phyloP scores from a whole-genome alignment of 2,329 filamentous ascomycete genomes.

The Nannizziopsis barbatae region DNA sequence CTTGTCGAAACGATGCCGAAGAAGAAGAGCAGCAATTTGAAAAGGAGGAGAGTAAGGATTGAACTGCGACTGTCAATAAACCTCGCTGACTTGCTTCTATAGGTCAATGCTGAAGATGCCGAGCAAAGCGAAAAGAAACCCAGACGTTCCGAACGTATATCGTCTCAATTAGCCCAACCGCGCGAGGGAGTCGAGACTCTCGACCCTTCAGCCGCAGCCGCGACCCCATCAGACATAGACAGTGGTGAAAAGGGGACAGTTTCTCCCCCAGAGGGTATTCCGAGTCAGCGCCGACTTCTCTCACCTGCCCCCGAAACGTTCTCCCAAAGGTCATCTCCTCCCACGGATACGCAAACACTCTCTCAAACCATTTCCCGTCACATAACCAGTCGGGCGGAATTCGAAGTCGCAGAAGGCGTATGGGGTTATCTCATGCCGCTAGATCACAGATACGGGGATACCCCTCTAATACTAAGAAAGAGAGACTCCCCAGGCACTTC shows the following conservation, averaged over 20 bases:
- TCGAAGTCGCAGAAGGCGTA: slow-evolving; percentile 73
- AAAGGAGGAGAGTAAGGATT: slow-evolving; percentile 60
- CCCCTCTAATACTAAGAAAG: slow-evolving; percentile 59
- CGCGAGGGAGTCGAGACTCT: slow-evolving; percentile 54
- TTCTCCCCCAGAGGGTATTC: slow-evolving; percentile 54
- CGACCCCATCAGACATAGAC: slow-evolving; percentile 58
- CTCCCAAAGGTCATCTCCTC: slow-evolving; percentile 49
- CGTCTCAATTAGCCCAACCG: slow-evolving; percentile 43
- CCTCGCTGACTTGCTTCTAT: slow-evolving; percentile 14
- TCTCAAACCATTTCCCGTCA: slow-evolving; percentile 67
- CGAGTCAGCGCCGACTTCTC: slow-evolving; percentile 42
- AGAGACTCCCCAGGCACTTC: slow-evolving; percentile 51
- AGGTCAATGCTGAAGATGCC: slow-evolving; percentile 49
- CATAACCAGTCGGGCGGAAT: slow-evolving; percentile 69
- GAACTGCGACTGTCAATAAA: slow-evolving; percentile 14
- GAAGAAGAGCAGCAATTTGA: slow-evolving; percentile 70
- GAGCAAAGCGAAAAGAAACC: slow-evolving; percentile 64
- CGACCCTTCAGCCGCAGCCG: slow-evolving; percentile 36
- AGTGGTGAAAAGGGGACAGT: slow-evolving; percentile 59
- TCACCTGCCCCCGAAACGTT: slow-evolving; percentile 26
- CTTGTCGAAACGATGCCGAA: slow-evolving; percentile 24
- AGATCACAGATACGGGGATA: slow-evolving; percentile 56
- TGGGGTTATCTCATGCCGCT: slow-evolving; percentile 92
- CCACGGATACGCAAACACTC: slow-evolving; percentile 64
- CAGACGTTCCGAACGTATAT: slow-evolving; percentile 65